phyloP scores from a whole-genome alignment of 805 yeast genomes.

The Candida adriatica region DNA sequence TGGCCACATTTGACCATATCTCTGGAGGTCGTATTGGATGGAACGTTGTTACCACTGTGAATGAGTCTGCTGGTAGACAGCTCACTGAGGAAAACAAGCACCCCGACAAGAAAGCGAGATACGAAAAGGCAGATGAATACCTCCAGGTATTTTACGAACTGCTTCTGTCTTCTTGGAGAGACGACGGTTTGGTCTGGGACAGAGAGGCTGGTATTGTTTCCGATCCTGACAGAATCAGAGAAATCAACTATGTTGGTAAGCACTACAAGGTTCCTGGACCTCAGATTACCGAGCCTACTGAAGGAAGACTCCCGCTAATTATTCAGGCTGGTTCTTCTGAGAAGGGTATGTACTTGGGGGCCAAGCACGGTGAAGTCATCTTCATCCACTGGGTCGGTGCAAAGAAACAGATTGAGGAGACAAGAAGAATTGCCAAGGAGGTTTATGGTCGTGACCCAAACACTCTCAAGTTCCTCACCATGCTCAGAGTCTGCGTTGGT shows the following conservation, averaged over 20 bases:
- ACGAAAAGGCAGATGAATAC: conserved; percentile 38
- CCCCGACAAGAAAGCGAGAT: conserved; percentile 38
- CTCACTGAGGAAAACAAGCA: conserved; percentile 30
- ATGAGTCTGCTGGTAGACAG: conserved; percentile 39
- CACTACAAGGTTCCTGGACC: conserved; percentile 35
- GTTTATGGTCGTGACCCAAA: conserved; percentile 33
- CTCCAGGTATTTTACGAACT: conserved; percentile 36
- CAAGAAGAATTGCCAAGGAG: conserved; percentile 29
- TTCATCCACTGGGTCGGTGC: conserved; percentile 29
- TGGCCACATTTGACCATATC: conserved; percentile 40
- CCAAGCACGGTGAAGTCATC: conserved; percentile 38
- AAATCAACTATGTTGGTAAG: conserved; percentile 36
- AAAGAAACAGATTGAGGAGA: conserved; percentile 26
- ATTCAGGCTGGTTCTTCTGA: conserved; percentile 41
- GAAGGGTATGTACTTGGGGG: conserved; percentile 36
- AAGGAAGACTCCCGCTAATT: conserved; percentile 38
- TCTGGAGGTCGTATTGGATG: conserved; percentile 43
- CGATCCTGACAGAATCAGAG: conserved; percentile 35
- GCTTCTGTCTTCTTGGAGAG: conserved; percentile 39
- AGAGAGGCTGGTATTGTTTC: conserved; percentile 28
- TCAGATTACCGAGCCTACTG: conserved; percentile 37
- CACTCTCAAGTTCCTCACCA: conserved; percentile 33
- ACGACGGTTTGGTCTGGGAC: conserved; percentile 30
- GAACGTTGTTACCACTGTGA: conserved; percentile 39
- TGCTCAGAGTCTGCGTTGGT: conserved; percentile 33